These are phyloP conservation scores for Boechera stricta DNA, from an alignment of 345 rosid species.

Conservation along the genomic window DNA sequence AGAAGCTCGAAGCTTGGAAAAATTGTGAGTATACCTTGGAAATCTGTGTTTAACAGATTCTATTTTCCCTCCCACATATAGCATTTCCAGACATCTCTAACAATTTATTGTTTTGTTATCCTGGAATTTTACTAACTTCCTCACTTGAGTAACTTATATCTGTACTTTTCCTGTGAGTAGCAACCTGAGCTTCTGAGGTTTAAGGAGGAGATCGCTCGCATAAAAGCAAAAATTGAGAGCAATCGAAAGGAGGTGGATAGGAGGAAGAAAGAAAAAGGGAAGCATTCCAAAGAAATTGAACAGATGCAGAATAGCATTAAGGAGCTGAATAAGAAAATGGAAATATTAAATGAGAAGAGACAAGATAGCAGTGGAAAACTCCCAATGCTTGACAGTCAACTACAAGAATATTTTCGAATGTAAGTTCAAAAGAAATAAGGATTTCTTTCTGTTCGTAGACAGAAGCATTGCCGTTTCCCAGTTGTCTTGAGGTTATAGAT, in stretches of 20 bases:
- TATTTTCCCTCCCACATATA: conserved; percentile 6
- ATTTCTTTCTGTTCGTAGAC: conserved; percentile 12
- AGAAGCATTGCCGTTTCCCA: conserved; percentile 24
- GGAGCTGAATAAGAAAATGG: conserved; percentile 76
- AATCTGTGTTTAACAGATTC: conserved; percentile 17
- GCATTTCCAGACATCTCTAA: conserved; percentile 10
- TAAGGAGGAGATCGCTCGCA: conserved; percentile 84
- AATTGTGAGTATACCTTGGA: conserved; percentile 60
- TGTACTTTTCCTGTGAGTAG: conserved; percentile 47
- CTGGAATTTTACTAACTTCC: conserved; percentile 12
- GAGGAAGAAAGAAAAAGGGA: conserved; percentile 74
- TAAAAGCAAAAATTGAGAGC: conserved; percentile 82
- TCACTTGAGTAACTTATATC: conserved; percentile 29
- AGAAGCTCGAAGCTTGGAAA: conserved; percentile 67
- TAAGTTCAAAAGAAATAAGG: conserved; percentile 50
- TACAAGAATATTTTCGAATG: conserved; percentile 85
- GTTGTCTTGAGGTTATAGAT: conserved; percentile 2
- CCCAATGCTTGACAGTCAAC: conserved; percentile 77
- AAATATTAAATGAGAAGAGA: conserved; percentile 75
- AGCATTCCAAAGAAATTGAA: conserved; percentile 66
- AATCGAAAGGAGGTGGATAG: conserved; percentile 77
- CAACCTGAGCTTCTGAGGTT: conserved; percentile 93
- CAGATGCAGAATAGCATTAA: conserved; percentile 68
- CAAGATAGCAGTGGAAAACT: conserved; percentile 81
- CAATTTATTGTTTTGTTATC: background rate